A percentile compares a stretch with the other conserved stretches of the same genome.
These are phyloP conservation scores for Fusarium temperatum DNA, from an alignment of 2,329 filamentous ascomycete species.

Conservation along the genomic window DNA sequence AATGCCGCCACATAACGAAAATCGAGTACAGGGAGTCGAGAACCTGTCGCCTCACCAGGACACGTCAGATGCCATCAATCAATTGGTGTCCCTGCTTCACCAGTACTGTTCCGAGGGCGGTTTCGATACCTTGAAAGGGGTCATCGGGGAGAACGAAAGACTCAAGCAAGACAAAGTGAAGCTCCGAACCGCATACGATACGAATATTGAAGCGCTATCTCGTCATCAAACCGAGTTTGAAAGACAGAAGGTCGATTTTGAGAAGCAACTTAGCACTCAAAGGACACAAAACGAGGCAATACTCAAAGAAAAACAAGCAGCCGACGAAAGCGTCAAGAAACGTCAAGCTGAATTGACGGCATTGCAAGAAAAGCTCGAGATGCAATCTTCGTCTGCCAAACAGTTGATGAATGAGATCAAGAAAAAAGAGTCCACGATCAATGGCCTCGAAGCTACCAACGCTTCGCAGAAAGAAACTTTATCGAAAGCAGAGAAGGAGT, in stretches of 20 bases:
- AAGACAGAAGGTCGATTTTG: not conserved
- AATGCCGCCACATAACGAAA: not conserved
- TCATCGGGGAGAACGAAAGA: not conserved
- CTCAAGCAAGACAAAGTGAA: not conserved
- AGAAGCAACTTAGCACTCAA: not conserved
- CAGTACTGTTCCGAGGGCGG: not conserved
- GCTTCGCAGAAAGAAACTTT: not conserved
- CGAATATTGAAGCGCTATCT: not conserved
- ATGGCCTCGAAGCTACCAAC: not conserved
- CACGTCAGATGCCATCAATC: not conserved
- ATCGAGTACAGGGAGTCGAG: not conserved
- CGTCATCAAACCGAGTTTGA: not conserved
- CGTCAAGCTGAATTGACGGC: not conserved
- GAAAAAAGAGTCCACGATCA: not conserved
- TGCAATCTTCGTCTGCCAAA: not conserved
- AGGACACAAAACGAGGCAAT: not conserved
- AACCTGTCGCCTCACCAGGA: not conserved
- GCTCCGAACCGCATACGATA: not conserved
- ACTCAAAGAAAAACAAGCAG: not conserved
- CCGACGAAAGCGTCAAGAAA: not conserved
- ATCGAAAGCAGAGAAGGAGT: not conserved
- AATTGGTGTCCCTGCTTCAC: no score
- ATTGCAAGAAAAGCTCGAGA: not conserved
- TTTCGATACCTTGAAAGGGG: not conserved
- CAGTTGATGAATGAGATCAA: not conserved